phyloP scores from a whole-genome alignment of 2,329 filamentous ascomycete species.

The Aspergillus texensis region DNA sequence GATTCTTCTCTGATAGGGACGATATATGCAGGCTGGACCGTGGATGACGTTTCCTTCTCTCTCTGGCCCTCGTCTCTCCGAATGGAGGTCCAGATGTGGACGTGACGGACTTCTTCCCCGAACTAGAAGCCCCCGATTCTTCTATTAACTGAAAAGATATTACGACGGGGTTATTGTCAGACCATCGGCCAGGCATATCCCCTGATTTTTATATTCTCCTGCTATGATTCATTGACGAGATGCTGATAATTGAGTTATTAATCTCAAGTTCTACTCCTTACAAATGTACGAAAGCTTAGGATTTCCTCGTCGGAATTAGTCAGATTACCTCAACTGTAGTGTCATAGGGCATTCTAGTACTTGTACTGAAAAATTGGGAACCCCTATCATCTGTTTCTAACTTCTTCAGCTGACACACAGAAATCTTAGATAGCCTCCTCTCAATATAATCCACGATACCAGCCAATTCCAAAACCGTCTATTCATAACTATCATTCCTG shows the following conservation, averaged over 20 bases:
- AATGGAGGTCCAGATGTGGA: too few species aligned
- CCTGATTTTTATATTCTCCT: slow-evolving; percentile 33
- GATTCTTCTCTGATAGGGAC: too few species aligned
- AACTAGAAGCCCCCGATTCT: slow-evolving; percentile 28
- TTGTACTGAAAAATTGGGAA: too few species aligned
- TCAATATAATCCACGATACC: too few species aligned
- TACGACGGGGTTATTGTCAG: slow-evolving; percentile 41
- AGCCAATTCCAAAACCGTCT: too few species aligned
- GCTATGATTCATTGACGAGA: background rate
- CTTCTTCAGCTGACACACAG: slow-evolving; percentile 15
- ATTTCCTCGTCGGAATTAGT: slow-evolving; percentile 39
- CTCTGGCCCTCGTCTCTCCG: too few species aligned
- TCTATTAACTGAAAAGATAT: slow-evolving; percentile 41
- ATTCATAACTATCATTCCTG: too few species aligned
- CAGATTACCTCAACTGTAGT: slow-evolving; percentile 38
- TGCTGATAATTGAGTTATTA: slow-evolving; percentile 22
- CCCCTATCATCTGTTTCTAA: too few species aligned
- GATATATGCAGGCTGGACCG: too few species aligned
- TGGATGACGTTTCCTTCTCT: too few species aligned
- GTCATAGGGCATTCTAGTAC: slow-evolving; percentile 24
- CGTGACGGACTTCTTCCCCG: slow-evolving; percentile 38
- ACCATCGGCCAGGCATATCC: slow-evolving; percentile 41
- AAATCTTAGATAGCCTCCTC: too few species aligned
- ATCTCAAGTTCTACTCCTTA: slow-evolving; percentile 42
- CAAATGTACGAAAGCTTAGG: slow-evolving; percentile 40